A percentile compares a stretch with the other conserved stretches of the same genome.
Evolutionary conservation across 2,329 filamentous ascomycete genomes (phyloP).

Genomic region (Blastomyces silverae): DNA sequence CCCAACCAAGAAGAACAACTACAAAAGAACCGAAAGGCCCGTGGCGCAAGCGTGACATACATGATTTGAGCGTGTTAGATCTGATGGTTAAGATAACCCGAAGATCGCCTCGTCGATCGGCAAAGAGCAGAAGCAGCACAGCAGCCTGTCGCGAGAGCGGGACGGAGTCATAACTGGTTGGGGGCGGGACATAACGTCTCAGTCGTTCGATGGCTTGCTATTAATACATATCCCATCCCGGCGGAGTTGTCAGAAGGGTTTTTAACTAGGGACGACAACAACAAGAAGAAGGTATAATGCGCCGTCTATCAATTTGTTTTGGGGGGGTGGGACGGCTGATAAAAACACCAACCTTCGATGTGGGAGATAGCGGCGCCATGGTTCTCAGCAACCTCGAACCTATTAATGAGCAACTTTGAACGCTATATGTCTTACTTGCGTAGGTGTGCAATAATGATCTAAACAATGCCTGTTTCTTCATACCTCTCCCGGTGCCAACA

Average conservation of each 20-base stretch:
- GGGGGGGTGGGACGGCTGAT: background rate
- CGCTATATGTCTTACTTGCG: background rate
- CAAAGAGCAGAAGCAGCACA: slow-evolving; percentile 80
- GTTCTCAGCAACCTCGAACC: slow-evolving; percentile 17
- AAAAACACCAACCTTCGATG: slow-evolving; percentile 21
- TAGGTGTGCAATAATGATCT: slow-evolving; percentile 1
- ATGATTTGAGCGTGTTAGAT: slow-evolving; percentile 53
- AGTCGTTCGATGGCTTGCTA: slow-evolving; percentile 51
- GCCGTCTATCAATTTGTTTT: background rate
- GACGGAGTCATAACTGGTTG: slow-evolving; percentile 51
- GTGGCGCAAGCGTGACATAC: slow-evolving; percentile 30
- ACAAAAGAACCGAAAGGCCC: background rate
- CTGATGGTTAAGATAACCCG: slow-evolving; percentile 59
- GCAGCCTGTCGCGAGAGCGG: slow-evolving; percentile 66
- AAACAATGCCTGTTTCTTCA: background rate
- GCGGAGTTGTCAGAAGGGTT: background rate
- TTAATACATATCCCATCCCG: slow-evolving; percentile 25
- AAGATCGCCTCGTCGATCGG: slow-evolving; percentile 72
- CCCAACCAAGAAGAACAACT: slow-evolving; percentile 8
- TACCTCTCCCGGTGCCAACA: slow-evolving; percentile 2
- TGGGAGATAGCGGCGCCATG: slow-evolving; percentile 24
- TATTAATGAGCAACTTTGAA: background rate
- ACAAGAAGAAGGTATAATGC: too few species aligned
- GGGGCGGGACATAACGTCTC: slow-evolving; percentile 50
- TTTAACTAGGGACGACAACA: background rate